A percentile compares a stretch with the other conserved stretches of the same genome.
These are phyloP conservation scores for Populus euphratica DNA, from an alignment of 345 rosid genomes.

Conservation along the genomic window DNA sequence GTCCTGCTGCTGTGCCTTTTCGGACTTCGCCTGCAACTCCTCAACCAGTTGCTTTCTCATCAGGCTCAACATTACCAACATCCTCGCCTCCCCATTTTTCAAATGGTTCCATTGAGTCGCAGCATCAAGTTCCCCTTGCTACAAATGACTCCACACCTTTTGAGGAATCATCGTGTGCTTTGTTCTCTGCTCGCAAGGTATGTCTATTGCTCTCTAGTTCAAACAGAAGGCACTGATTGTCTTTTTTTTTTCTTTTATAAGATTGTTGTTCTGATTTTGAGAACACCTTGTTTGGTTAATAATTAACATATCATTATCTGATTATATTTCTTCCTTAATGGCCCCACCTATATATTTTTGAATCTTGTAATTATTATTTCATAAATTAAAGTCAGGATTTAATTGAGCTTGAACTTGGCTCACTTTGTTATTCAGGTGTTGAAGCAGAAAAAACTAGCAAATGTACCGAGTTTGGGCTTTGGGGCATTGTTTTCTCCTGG, in stretches of 20 bases:
- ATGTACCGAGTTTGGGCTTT: conserved; percentile 85
- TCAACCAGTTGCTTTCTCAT: conserved; percentile 80
- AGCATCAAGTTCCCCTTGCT: conserved; percentile 48
- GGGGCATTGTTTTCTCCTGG: conserved; percentile 93
- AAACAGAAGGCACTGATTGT: not conserved
- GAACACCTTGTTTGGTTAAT: not conserved
- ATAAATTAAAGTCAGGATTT: not conserved
- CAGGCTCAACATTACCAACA: conserved; percentile 68
- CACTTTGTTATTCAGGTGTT: conserved; percentile 45
- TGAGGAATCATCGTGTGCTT: conserved; percentile 55
- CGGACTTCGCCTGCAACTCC: conserved; percentile 87
- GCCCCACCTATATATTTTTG: not conserved
- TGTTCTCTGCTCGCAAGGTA: conserved; percentile 88
- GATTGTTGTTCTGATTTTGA: not conserved
- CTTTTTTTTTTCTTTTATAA: not conserved
- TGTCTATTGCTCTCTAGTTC: not conserved
- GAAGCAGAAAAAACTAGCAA: conserved; percentile 83
- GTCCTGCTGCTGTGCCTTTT: conserved; percentile 94
- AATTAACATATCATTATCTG: not conserved
- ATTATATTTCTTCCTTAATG: not conserved
- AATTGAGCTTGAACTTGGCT: not conserved
- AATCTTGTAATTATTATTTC: not conserved
- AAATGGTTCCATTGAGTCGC: conserved; percentile 59
- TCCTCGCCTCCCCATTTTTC: conserved; percentile 75
- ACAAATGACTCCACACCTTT: conserved; percentile 43